Percentiles rank a stretch among this genome's conserved stretches.
Evolutionary conservation across 208 protist species (phyloP).

Genomic region (Crithidia expoeki): DNA sequence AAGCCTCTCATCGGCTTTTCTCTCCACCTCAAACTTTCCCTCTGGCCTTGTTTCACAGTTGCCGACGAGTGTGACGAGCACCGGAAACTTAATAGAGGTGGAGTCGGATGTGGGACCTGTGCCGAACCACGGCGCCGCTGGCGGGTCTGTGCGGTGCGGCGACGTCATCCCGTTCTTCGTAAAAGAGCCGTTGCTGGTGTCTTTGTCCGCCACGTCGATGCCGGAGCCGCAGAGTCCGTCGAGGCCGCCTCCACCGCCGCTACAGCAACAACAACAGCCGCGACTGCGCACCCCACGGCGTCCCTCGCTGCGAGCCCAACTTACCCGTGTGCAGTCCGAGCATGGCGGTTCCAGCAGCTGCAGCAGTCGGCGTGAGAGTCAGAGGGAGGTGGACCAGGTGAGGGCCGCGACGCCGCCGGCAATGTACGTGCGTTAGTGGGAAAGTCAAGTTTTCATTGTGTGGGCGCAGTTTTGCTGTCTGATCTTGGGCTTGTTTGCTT

Average conservation of each 20-base stretch:
- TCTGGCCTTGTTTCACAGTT: constrained; percentile 9
- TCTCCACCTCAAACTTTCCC: constrained; percentile 26
- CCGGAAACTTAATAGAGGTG: not conserved
- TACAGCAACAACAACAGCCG: too few relatives aligned
- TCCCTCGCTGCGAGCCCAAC: constrained; percentile 3
- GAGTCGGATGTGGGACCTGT: constrained; percentile 3
- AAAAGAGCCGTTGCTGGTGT: not conserved
- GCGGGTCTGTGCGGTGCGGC: not conserved
- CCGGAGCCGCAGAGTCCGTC: constrained; percentile 3
- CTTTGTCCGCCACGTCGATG: not conserved
- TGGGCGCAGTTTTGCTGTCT: not conserved
- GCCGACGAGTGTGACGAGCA: constrained; percentile 11
- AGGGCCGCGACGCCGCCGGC: not conserved
- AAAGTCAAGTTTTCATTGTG: not conserved
- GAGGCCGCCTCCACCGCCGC: not conserved
- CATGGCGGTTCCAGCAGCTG: not conserved
- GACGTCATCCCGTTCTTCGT: constrained; percentile 1
- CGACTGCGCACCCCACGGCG: not conserved
- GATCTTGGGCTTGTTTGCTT: not conserved
- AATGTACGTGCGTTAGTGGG: constrained; percentile 14
- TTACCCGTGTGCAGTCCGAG: not conserved
- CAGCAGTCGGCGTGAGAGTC: not conserved
- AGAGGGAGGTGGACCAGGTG: not conserved
- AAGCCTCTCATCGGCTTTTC: constrained; percentile 25
- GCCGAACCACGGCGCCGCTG: not conserved